Evolutionary conservation across 2,329 filamentous ascomycete genomes (phyloP).

Genomic region (Camillea tinctor): DNA sequence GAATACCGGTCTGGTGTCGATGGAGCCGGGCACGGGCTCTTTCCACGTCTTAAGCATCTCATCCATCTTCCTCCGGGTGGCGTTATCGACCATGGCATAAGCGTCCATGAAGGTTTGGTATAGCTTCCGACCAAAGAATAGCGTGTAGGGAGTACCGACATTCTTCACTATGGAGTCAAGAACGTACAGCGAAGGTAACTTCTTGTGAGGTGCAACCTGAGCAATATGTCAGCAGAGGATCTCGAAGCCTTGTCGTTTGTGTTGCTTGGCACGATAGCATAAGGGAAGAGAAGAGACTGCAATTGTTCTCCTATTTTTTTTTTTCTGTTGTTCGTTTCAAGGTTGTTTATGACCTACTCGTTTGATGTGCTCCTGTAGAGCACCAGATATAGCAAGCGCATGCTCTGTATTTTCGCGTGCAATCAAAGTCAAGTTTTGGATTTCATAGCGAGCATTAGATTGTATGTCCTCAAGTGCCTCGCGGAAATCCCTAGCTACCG

Average conservation of each 20-base stretch:
- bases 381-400: conserved; percentile 87
- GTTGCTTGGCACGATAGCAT: background rate
- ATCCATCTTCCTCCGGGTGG: conserved; percentile 86
- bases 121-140: conserved; percentile 89
- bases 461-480: conserved; percentile 89
- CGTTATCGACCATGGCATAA: conserved; percentile 82
- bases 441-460: conserved; percentile 89
- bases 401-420: conserved; percentile 97
- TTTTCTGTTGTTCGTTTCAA: too few species aligned
- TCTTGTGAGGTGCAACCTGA: conserved; percentile 83
- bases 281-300: background rate
- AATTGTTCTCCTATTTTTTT: background rate
- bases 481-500: conserved; percentile 93
- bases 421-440: conserved; percentile 95
- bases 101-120: conserved; percentile 97
- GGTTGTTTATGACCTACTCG: conserved; percentile 64
- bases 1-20: conserved; percentile 92
- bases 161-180: conserved; percentile 99
- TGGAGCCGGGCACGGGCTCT: conserved; percentile 88
- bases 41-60: conserved; percentile 99
- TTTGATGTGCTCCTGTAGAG: conserved; percentile 89
- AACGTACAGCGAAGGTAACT: conserved; percentile 93
- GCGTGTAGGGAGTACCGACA: conserved; percentile 93
- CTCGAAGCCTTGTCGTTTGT: background rate
- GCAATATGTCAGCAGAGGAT: conserved; percentile 37